These are phyloP conservation scores for Meyerozyma smithsonii DNA, from an alignment of 1,139 yeast species.

Conservation along the genomic window DNA sequence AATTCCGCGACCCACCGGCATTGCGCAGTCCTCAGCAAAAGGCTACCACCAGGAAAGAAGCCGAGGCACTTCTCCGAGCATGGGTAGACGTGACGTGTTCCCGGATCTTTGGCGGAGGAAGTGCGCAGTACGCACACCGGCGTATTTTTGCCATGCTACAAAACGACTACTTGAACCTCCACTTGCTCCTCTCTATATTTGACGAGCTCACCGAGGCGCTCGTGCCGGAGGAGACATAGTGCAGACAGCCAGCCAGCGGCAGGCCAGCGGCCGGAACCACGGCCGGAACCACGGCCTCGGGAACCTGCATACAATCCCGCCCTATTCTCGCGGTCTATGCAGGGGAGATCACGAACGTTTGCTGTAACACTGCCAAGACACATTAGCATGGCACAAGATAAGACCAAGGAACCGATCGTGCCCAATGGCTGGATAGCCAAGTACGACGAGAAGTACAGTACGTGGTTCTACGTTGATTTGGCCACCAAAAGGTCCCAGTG, in stretches of 20 bases:
- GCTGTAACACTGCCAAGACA: neutral
- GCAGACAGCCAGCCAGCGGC: too few relatives aligned
- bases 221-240: neutral
- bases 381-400: slow-evolving; percentile 1
- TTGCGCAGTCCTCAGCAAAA: slow-evolving; percentile 50
- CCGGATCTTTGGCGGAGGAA: slow-evolving; percentile 68
- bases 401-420: slow-evolving; percentile 43
- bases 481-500: slow-evolving; percentile 79
- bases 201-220: slow-evolving; percentile 44
- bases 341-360: neutral
- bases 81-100: slow-evolving; percentile 64
- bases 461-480: slow-evolving; percentile 73
- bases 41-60: slow-evolving; percentile 51
- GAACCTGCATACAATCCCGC: too few relatives aligned
- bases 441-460: slow-evolving; percentile 74
- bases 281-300: too few relatives aligned
- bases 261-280: too few relatives aligned
- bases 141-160: slow-evolving; percentile 66
- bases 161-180: slow-evolving; percentile 65
- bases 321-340: neutral
- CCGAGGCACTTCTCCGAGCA: slow-evolving; percentile 50
- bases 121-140: slow-evolving; percentile 58
- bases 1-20: slow-evolving; percentile 40
- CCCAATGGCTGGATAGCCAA: slow-evolving; percentile 87
- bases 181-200: slow-evolving; percentile 53